phyloP scores from a whole-genome alignment of 106 monocot genomes.

The Dactylorhiza incarnata region DNA sequence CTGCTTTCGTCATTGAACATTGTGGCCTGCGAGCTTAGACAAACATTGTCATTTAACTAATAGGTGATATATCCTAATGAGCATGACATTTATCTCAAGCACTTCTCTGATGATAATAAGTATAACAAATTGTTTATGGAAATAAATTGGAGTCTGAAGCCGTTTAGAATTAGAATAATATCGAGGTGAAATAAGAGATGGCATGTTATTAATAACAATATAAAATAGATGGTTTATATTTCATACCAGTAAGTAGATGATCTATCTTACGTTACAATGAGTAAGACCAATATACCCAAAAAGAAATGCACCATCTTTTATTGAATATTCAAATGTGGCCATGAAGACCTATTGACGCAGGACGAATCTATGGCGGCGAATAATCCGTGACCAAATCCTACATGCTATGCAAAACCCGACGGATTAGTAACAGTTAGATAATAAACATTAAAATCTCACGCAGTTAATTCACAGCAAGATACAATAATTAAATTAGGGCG shows the following conservation, averaged over 20 bases:
- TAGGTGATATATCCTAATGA: not conserved
- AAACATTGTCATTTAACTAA: constrained; percentile 10
- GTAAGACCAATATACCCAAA: not conserved
- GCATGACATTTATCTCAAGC: not conserved
- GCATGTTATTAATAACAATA: not conserved
- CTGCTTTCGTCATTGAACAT: constrained; percentile 95
- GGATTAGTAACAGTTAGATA: too few relatives aligned
- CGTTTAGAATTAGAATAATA: not conserved
- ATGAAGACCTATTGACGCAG: too few relatives aligned
- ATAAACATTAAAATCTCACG: too few relatives aligned
- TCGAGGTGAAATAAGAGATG: not conserved
- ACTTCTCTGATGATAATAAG: not conserved
- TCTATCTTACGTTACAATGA: not conserved
- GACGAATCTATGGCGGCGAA: too few relatives aligned
- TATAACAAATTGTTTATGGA: not conserved
- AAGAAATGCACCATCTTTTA: not conserved
- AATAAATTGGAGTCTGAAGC: not conserved
- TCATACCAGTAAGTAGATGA: not conserved
- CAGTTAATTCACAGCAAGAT: too few relatives aligned
- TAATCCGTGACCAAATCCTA: too few relatives aligned
- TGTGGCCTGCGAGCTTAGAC: constrained; percentile 63
- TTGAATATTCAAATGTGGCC: not conserved
- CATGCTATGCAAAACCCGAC: too few relatives aligned
- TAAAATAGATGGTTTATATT: not conserved
- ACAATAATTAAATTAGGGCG: too few relatives aligned